Evolutionary conservation across 495 filamentous ascomycete genomes (phyloP).

Genomic region (Venustampulla echinocandica): DNA sequence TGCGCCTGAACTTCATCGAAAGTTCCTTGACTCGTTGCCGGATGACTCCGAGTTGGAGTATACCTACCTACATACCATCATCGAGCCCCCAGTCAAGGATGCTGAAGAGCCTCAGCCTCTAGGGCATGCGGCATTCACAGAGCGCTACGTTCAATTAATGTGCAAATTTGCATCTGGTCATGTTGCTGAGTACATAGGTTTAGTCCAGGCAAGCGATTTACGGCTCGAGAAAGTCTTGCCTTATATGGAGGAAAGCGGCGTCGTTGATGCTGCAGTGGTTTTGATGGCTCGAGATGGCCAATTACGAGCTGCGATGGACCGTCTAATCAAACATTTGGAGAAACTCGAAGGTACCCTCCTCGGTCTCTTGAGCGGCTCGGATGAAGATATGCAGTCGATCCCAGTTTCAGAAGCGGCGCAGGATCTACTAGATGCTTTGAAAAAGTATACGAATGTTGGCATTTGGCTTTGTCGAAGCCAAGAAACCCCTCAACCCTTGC

Average conservation of each 20-base stretch:
- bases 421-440: constrained; percentile 63
- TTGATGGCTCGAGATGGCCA: constrained; percentile 87
- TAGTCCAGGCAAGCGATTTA: constrained; percentile 70
- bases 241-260: constrained; percentile 77
- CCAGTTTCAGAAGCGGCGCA: constrained; percentile 44
- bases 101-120: constrained; percentile 28
- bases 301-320: constrained; percentile 71
- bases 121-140: constrained; percentile 50
- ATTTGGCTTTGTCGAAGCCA: constrained; percentile 95
- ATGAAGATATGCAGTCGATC: constrained; percentile 24
- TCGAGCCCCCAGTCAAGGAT: constrained; percentile 57
- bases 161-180: constrained; percentile 74
- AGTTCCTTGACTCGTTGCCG: constrained; percentile 55
- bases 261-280: constrained; percentile 87
- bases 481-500: constrained; percentile 46
- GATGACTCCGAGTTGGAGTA: constrained; percentile 60
- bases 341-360: constrained; percentile 72
- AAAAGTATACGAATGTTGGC: constrained; percentile 84
- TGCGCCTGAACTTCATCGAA: constrained; percentile 63
- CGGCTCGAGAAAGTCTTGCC: constrained; percentile 75
- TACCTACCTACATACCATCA: constrained; percentile 64
- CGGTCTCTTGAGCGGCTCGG: constrained; percentile 54
- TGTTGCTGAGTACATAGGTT: constrained; percentile 76
- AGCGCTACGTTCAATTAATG: constrained; percentile 84
- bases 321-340: constrained; percentile 67